Evolutionary conservation across 768 basidiomycete genomes (phyloP).

Genomic region (Rhizopogon sp.): DNA sequence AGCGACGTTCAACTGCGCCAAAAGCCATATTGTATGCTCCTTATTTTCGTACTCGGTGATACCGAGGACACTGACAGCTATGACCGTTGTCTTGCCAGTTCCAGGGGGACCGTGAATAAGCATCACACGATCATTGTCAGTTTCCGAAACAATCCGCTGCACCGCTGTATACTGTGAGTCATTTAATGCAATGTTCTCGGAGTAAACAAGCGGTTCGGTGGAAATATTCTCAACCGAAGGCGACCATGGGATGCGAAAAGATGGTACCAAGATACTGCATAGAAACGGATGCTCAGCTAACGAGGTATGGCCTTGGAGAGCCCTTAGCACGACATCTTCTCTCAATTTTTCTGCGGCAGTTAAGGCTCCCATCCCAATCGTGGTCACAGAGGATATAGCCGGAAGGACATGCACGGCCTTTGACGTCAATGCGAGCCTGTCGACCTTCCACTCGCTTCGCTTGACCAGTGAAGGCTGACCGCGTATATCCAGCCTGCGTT

Average conservation of each 20-base stretch:
- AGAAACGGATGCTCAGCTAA: slow-evolving; percentile 22
- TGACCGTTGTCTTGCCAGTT: slow-evolving; percentile 41
- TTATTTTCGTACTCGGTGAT: slow-evolving; percentile 4
- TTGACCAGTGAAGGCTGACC: slow-evolving; percentile 11
- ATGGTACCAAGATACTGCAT: slow-evolving; percentile 22
- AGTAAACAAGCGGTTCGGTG: background rate
- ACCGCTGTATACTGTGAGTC: slow-evolving; percentile 24
- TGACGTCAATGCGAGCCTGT: slow-evolving; percentile 25
- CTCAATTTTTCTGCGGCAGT: slow-evolving; percentile 47
- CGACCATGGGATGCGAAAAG: slow-evolving; percentile 13
- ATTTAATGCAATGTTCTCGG: slow-evolving; percentile 13
- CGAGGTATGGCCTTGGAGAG: slow-evolving; percentile 12
- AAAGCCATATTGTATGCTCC: slow-evolving; percentile 29
- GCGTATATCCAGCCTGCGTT: background rate
- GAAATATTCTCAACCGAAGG: background rate
- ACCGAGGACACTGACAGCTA: slow-evolving; percentile 30
- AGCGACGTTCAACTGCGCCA: slow-evolving; percentile 46
- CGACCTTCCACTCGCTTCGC: slow-evolving; percentile 32
- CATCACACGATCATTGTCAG: slow-evolving; percentile 16
- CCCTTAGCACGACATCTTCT: slow-evolving; percentile 14
- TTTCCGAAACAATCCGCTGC: slow-evolving; percentile 21
- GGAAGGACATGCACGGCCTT: slow-evolving; percentile 10
- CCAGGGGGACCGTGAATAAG: slow-evolving; percentile 35
- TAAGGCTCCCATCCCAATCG: slow-evolving; percentile 47
- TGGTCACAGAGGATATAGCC: slow-evolving; percentile 31